phyloP scores from a whole-genome alignment of 2,329 filamentous ascomycete species.

The Fusarium veterinarium region DNA sequence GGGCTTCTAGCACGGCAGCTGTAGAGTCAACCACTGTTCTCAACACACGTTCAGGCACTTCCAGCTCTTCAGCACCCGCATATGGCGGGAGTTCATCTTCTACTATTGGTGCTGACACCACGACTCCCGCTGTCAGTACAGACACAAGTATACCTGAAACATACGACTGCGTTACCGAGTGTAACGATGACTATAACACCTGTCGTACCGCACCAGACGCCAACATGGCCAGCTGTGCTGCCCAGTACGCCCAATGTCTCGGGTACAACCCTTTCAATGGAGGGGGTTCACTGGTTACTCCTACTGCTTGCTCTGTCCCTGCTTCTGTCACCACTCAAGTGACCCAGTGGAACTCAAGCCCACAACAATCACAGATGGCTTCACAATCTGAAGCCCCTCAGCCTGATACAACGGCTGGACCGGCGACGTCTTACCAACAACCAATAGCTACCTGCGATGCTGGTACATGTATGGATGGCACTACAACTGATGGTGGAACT shows the following conservation, averaged over 20 bases:
- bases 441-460: background rate
- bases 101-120: background rate
- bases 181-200: background rate
- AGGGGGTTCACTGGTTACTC: slow-evolving; percentile 1
- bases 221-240: slow-evolving; percentile 8
- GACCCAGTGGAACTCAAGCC: background rate
- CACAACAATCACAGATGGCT: background rate
- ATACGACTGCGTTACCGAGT: slow-evolving; percentile 4
- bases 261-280: slow-evolving; percentile 11
- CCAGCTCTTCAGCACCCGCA: background rate
- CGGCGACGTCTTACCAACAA: background rate
- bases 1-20: background rate
- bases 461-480: background rate
- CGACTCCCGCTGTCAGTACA: background rate
- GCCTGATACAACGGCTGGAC: background rate
- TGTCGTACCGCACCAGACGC: slow-evolving; percentile 1
- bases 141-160: background rate
- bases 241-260: slow-evolving; percentile 3
- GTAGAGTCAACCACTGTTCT: background rate
- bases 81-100: background rate
- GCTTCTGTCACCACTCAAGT: background rate
- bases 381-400: background rate
- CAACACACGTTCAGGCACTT: background rate
- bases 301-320: slow-evolving; percentile 4
- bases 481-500: background rate